Percentiles rank a stretch among this genome's conserved stretches.
phyloP scores from a whole-genome alignment of 495 filamentous ascomycete genomes.

The Hypoxylon lienhwacheense region DNA sequence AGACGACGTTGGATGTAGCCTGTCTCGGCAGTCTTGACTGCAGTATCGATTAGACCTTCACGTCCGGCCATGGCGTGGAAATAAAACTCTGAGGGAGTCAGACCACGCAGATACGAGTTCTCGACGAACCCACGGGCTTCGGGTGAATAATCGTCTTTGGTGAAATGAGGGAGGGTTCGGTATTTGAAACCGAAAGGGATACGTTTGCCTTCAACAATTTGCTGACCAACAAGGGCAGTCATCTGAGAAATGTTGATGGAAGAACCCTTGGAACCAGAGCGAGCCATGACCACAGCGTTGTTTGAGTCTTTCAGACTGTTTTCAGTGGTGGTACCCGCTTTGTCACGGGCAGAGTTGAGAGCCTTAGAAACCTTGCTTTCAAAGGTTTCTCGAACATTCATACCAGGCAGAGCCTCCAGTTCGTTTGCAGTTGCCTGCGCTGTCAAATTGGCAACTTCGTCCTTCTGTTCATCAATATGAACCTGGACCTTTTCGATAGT shows the following conservation, averaged over 20 bases:
- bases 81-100: constrained; percentile 97
- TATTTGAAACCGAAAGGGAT: constrained; percentile 99
- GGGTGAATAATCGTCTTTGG: constrained; percentile 97
- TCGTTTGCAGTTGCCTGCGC: constrained; percentile 76
- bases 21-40: constrained; percentile 98
- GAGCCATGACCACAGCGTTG: constrained; percentile 93
- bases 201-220: constrained; percentile 97
- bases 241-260: constrained; percentile 99
- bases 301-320: constrained; percentile 92
- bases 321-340: constrained; percentile 87
- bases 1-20: constrained; percentile 98
- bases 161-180: constrained; percentile 94
- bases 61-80: constrained; percentile 99
- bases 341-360: constrained; percentile 92
- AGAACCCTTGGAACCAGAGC: constrained; percentile 95
- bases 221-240: constrained; percentile 95
- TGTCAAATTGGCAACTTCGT: constrained; percentile 73
- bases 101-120: constrained; percentile 95
- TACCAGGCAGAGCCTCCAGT: constrained; percentile 87
- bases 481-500: constrained; percentile 83
- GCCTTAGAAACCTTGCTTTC: constrained; percentile 93
- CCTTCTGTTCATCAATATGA: constrained; percentile 76
- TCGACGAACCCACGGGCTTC: constrained; percentile 98
- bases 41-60: constrained; percentile 99
- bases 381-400: constrained; percentile 98